Evolutionary conservation across 83 land plant genomes (phyloP), one percentile per base, ranked within the genome.

Genomic region (Picea abies): DNA sequence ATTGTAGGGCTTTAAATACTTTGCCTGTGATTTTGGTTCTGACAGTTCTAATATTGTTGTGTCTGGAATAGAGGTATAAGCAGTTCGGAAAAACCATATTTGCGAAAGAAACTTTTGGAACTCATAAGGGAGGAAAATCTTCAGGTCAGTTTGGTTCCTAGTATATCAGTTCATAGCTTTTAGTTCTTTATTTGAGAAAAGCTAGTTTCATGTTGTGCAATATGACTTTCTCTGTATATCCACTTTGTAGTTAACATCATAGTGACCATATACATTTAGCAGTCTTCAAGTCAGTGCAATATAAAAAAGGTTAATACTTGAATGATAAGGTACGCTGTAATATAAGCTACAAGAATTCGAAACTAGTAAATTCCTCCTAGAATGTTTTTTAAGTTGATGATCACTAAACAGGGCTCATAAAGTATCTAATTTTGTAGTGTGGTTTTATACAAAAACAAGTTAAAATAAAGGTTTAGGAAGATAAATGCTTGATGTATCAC

Each of bases 91-190:
- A 96, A 96, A 87, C 76, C 89, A 65, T 90, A 98, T 83, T 75
- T 98, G 80, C 91, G 95, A 63, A 90, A 86, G 61, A 98, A 88
- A 77, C 84, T 98, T 69, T 82, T 98, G 70, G 90, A 89, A 67
- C 90, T 93, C 76, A 88, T 96, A 63, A 85, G 97, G 84, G 99
- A 98, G 87, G 98, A 92, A 63, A 93, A 98, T 83, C 83, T 87
- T 75, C 91, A 98, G 97, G 99, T 97, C 8, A 72, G 82, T 26
- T 65, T 65, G n/a, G 25, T 41, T 35, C 1, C n/a, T 41, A 11
- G 7, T 17, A 41, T 44, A 72, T 10, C 56, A 41, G 49, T 17
- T 20, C 76, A 72, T 41, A 19, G n/a, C 16, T 41, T 39, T 72
- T 72, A 44, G 12, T 72, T 8, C 44, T 72, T 72, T 11, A 19